Evolutionary conservation across 345 rosid species (phyloP).

Genomic region (Turritis glabra): DNA sequence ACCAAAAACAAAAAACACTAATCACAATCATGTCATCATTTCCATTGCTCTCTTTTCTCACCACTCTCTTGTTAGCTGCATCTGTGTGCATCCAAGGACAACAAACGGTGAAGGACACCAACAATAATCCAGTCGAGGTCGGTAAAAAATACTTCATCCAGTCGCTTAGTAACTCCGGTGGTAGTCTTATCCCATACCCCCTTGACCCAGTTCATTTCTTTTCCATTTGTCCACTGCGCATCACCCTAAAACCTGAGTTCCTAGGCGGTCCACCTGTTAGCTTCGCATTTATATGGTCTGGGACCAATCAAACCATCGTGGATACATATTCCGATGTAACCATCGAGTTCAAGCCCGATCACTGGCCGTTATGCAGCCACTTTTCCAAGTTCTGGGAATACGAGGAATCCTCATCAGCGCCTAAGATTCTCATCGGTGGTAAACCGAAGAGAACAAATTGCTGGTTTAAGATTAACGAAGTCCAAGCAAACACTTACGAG

Average conservation of each 20-base stretch:
- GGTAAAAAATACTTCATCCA: background rate
- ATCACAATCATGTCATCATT: conserved; percentile 1
- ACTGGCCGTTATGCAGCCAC: background rate
- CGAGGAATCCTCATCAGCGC: background rate
- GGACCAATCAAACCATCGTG: too few species aligned
- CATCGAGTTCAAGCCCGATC: background rate
- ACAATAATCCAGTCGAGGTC: background rate
- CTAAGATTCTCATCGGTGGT: conserved; percentile 1
- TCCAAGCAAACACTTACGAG: background rate
- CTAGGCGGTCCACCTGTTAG: too few species aligned
- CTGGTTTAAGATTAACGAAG: background rate
- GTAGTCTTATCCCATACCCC: conserved; percentile 19
- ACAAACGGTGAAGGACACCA: background rate
- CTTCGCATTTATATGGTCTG: too few species aligned
- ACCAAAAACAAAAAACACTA: background rate
- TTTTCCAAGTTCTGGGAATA: conserved; percentile 18
- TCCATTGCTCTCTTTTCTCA: background rate
- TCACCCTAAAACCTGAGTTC: too few species aligned
- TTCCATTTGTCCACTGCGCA: conserved; percentile 11
- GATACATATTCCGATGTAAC: too few species aligned
- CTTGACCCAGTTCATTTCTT: background rate
- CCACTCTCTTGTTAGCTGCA: conserved; percentile 7
- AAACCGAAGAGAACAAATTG: background rate
- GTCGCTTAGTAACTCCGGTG: background rate
- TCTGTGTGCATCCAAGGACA: background rate